These are phyloP conservation scores for Gaultheria prostrata DNA, from an alignment of 148 eudicot species.

Conservation along the genomic window DNA sequence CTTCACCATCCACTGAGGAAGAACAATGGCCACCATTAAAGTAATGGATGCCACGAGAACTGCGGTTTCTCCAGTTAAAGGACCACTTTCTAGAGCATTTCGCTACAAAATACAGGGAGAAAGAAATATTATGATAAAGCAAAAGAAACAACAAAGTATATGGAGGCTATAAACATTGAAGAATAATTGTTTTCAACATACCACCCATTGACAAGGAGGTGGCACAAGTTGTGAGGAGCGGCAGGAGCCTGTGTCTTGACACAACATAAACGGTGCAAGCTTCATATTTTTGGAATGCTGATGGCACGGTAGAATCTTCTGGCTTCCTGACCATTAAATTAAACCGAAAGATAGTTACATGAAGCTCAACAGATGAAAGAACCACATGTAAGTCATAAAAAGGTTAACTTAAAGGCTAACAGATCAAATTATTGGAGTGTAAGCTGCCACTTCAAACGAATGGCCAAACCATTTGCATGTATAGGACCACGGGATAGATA, in stretches of 20 bases:
- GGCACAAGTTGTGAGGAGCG: slow-evolving; percentile 48
- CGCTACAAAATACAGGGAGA: slow-evolving; percentile 13
- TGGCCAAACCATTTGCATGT: background rate
- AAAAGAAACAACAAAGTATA: background rate
- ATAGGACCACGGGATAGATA: background rate
- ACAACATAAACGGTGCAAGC: slow-evolving; percentile 59
- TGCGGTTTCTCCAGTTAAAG: slow-evolving; percentile 14
- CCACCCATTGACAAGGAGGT: slow-evolving; percentile 37
- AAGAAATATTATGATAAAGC: background rate
- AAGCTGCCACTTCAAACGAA: background rate
- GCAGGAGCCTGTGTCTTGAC: slow-evolving; percentile 49
- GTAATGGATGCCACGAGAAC: slow-evolving; percentile 15
- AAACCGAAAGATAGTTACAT: background rate
- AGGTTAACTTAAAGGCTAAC: background rate
- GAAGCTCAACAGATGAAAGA: background rate
- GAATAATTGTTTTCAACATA: slow-evolving; percentile 20
- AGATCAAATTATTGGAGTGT: background rate
- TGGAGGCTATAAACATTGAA: background rate
- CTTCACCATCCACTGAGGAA: slow-evolving; percentile 14
- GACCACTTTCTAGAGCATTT: slow-evolving; percentile 14
- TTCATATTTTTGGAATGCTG: slow-evolving; percentile 46
- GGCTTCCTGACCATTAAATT: slow-evolving; percentile 38
- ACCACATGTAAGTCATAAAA: slow-evolving; percentile 4
- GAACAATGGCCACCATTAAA: slow-evolving; percentile 14
- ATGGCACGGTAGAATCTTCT: slow-evolving; percentile 55